phyloP scores from a whole-genome alignment of 192 early-diverging fungal genomes.

The Backusella circina region DNA sequence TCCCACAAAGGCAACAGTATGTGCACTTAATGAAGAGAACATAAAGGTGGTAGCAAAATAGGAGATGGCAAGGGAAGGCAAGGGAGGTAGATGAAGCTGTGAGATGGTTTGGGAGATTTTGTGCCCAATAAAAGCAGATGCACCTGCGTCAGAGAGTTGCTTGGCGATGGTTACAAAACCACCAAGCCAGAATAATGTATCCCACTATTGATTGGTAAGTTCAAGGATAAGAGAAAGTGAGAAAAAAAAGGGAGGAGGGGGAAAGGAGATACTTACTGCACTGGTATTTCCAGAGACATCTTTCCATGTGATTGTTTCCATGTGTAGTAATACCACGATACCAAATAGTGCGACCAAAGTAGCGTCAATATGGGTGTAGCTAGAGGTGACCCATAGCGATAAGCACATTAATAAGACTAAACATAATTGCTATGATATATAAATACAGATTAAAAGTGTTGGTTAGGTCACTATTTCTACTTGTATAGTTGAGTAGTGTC shows the following conservation, averaged over 20 bases:
- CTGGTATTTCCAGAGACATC: constrained; percentile 60
- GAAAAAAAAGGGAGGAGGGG: too few species aligned
- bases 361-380: constrained; percentile 48
- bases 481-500: background rate
- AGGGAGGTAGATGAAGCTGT: constrained; percentile 15
- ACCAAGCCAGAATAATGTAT: constrained; percentile 77
- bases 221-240: background rate
- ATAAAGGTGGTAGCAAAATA: constrained; percentile 69
- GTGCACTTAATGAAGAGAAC: constrained; percentile 69
- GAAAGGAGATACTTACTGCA: constrained; percentile 34
- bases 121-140: constrained; percentile 63
- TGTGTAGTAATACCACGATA: constrained; percentile 47
- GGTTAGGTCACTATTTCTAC: background rate
- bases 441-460: background rate
- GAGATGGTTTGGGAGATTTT: constrained; percentile 38
- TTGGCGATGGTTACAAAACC: constrained; percentile 74
- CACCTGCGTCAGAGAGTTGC: constrained; percentile 62
- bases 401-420: constrained; percentile 49
- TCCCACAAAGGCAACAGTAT: constrained; percentile 61
- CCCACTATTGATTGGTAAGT: constrained; percentile 47
- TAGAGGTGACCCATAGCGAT: constrained; percentile 55
- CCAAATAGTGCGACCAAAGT: constrained; percentile 66
- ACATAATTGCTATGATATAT: constrained; percentile 26
- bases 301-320: constrained; percentile 64
- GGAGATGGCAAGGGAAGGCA: constrained; percentile 47